Percentiles rank a stretch among this genome's conserved stretches.
Evolutionary conservation across 345 rosid species (phyloP).

Genomic region (Gossypium turneri): DNA sequence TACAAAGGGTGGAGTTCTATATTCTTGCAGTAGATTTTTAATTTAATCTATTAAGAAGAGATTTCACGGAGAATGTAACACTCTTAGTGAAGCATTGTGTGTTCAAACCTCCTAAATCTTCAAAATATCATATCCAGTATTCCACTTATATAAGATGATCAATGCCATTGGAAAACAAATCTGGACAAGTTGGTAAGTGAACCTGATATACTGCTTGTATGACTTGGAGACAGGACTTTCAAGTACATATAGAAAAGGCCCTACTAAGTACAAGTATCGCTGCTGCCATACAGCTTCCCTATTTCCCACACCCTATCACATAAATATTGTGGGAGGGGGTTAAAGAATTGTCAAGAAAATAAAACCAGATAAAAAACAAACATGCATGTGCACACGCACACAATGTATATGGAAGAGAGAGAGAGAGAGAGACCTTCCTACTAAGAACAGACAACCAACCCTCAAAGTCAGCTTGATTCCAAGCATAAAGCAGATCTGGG

Average conservation of each 20-base stretch:
- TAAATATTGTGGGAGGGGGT: neutral
- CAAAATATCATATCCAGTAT: neutral
- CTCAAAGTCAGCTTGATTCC: slow-evolving; percentile 91
- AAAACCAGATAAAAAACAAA: neutral
- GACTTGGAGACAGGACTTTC: slow-evolving; percentile 70
- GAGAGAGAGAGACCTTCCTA: slow-evolving; percentile 60
- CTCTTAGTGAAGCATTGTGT: neutral
- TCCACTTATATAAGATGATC: neutral
- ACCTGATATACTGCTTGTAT: slow-evolving; percentile 88
- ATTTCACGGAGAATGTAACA: neutral
- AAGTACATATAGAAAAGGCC: slow-evolving; percentile 77
- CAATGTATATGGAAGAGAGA: slow-evolving; percentile 8
- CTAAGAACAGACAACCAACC: slow-evolving; percentile 78
- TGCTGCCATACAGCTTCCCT: slow-evolving; percentile 94
- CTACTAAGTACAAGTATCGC: slow-evolving; percentile 77
- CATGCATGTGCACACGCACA: neutral
- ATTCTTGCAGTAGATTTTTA: neutral
- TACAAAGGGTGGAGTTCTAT: neutral
- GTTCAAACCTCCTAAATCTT: neutral
- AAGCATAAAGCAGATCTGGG: slow-evolving; percentile 50
- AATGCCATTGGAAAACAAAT: slow-evolving; percentile 13
- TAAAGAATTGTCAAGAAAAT: neutral
- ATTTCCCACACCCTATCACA: slow-evolving; percentile 68
- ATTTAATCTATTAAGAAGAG: neutral
- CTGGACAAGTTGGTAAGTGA: slow-evolving; percentile 16